Conservation (phyloP, 768 basidiomycete genomes). For the Boletus patriciae region DNA sequence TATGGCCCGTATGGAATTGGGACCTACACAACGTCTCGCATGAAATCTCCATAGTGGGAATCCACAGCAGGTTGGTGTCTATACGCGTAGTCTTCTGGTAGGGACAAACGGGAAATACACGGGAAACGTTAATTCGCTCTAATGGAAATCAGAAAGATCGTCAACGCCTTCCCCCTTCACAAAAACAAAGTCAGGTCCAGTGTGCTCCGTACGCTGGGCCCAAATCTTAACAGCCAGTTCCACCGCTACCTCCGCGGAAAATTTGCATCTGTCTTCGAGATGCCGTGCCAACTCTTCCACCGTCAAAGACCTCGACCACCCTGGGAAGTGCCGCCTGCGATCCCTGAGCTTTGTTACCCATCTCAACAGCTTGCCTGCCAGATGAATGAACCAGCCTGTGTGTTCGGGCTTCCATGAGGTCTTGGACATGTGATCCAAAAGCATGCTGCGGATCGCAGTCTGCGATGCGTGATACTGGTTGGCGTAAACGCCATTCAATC, state of each 20-base stretch:
- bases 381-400: conserved; percentile 21
- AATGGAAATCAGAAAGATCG: background rate
- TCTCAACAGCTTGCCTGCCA: conserved; percentile 21
- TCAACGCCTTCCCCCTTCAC: conserved; percentile 7
- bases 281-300: conserved; percentile 14
- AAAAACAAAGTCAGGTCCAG: background rate
- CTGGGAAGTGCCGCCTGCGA: background rate
- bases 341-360: conserved; percentile 17
- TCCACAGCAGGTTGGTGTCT: background rate
- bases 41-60: background rate
- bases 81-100: background rate
- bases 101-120: background rate
- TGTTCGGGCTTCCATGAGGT: conserved; percentile 23
- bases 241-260: conserved; percentile 14
- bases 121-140: background rate
- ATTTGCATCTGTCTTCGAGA: conserved; percentile 17
- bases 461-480: conserved; percentile 35
- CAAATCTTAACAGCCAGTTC: conserved; percentile 20
- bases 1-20: background rate
- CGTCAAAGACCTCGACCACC: conserved; percentile 7
- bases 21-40: background rate
- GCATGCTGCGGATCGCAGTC: conserved; percentile 21
- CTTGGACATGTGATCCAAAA: conserved; percentile 16
- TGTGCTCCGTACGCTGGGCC: conserved; percentile 12
- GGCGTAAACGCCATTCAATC: conserved; percentile 21